These are phyloP conservation scores for Colletotrichum lindemuthianum DNA, from an alignment of 2,329 filamentous ascomycete genomes.

Conservation along the genomic window DNA sequence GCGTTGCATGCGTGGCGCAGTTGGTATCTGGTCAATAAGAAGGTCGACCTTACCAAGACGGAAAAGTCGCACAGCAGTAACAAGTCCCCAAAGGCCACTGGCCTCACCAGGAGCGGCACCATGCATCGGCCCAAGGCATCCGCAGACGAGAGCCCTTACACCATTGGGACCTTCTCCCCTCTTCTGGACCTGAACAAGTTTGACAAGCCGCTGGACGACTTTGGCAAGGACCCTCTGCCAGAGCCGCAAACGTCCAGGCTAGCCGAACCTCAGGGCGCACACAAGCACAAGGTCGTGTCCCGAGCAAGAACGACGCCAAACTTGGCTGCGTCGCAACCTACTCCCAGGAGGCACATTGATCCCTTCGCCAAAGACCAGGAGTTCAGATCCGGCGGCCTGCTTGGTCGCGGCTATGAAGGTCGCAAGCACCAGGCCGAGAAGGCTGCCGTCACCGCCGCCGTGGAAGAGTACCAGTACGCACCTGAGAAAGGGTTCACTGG, in stretches of 20 bases:
- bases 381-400: conserved; percentile 62
- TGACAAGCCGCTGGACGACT: conserved; percentile 61
- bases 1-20: conserved; percentile 85
- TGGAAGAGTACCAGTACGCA: conserved; percentile 1
- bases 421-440: conserved; percentile 52
- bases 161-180: conserved; percentile 74
- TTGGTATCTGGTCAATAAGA: conserved; percentile 86
- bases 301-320: conserved; percentile 28
- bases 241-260: conserved; percentile 34
- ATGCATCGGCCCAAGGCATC: conserved; percentile 51
- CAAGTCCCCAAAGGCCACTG: conserved; percentile 42
- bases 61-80: conserved; percentile 44
- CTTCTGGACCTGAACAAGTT: conserved; percentile 72
- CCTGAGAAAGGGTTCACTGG: conserved; percentile 35
- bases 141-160: conserved; percentile 64
- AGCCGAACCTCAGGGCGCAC: conserved; percentile 11
- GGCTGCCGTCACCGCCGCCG: conserved; percentile 36
- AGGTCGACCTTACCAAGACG: conserved; percentile 60
- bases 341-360: conserved; percentile 23
- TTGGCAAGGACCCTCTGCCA: conserved; percentile 55
- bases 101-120: conserved; percentile 44
- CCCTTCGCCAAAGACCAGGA: conserved; percentile 47
- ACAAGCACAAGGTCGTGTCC: conserved; percentile 20
- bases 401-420: conserved; percentile 61
- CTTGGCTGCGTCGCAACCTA: conserved; percentile 16